Evolutionary conservation across 208 protist species (phyloP).

Genomic region (Giardia duodenalis): DNA sequence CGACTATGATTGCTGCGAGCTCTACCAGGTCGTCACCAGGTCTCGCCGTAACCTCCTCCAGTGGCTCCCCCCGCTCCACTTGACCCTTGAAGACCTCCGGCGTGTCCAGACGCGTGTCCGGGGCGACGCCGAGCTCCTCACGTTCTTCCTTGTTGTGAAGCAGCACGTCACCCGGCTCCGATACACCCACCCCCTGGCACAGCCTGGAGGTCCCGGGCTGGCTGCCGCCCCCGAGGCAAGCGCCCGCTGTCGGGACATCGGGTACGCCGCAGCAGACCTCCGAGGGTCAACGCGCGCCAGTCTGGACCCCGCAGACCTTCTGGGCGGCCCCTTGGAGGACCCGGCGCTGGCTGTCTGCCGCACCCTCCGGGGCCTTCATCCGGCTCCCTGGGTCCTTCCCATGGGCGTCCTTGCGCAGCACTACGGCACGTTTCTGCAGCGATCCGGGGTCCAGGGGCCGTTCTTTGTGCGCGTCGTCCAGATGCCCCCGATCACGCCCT

Average conservation of each 20-base stretch:
- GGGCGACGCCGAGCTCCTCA: neutral
- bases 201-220: neutral
- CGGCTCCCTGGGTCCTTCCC: neutral
- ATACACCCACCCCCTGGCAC: neutral
- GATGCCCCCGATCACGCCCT: too few relatives aligned
- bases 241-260: neutral
- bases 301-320: neutral
- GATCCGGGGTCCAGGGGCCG: too few relatives aligned
- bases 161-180: neutral
- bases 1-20: neutral
- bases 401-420: neutral
- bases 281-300: neutral
- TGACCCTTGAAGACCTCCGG: neutral
- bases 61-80: neutral
- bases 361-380: neutral
- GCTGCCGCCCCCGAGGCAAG: neutral
- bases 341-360: neutral
- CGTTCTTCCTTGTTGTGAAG: neutral
- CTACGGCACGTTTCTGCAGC: neutral
- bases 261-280: neutral
- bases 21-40: neutral
- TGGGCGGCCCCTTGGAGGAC: neutral
- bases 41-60: neutral
- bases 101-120: neutral
- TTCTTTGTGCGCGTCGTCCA: too few relatives aligned